Conservation (phyloP, 2,329 filamentous ascomycete species). For the Fusarium transvaalense region DNA sequence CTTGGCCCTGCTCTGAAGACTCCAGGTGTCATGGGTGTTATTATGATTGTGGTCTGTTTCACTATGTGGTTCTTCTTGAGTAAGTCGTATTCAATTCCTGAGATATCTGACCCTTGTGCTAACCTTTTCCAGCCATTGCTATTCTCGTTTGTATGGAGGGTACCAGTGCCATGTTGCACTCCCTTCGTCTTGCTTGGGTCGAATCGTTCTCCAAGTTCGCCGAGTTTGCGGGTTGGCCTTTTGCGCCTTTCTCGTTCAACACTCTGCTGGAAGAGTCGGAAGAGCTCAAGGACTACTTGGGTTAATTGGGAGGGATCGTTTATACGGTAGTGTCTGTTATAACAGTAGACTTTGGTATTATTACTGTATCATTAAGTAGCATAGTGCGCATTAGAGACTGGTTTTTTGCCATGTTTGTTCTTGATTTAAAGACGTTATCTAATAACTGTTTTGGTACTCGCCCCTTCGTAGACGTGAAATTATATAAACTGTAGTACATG, state of each 20-base stretch:
- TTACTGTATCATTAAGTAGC: slow-evolving; percentile 53
- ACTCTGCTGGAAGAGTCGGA: slow-evolving; percentile 86
- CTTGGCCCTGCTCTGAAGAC: slow-evolving; percentile 79
- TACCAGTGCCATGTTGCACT: slow-evolving; percentile 95
- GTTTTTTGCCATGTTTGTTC: slow-evolving; percentile 26
- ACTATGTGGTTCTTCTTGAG: slow-evolving; percentile 90
- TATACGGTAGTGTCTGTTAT: slow-evolving; percentile 35
- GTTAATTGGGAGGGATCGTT: slow-evolving; percentile 50
- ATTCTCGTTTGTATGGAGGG: slow-evolving; percentile 95
- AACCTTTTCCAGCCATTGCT: slow-evolving; percentile 56
- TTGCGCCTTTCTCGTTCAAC: slow-evolving; percentile 90
- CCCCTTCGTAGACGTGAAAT: background rate
- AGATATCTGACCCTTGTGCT: slow-evolving; percentile 27
- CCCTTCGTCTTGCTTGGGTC: slow-evolving; percentile 92
- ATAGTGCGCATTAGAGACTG: slow-evolving; percentile 43
- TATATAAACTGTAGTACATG: background rate
- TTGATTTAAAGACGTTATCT: background rate
- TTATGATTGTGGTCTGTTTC: slow-evolving; percentile 86
- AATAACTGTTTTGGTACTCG: background rate
- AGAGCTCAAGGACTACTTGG: slow-evolving; percentile 67
- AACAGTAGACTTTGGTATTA: slow-evolving; percentile 49
- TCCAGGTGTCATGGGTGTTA: slow-evolving; percentile 75
- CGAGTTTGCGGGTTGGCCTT: slow-evolving; percentile 88
- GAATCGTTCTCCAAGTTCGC: slow-evolving; percentile 99
- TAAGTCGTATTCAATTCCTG: slow-evolving; percentile 48